These are phyloP conservation scores for Fusarium duplospermum DNA, from an alignment of 2,329 filamentous ascomycete species.

Conservation along the genomic window DNA sequence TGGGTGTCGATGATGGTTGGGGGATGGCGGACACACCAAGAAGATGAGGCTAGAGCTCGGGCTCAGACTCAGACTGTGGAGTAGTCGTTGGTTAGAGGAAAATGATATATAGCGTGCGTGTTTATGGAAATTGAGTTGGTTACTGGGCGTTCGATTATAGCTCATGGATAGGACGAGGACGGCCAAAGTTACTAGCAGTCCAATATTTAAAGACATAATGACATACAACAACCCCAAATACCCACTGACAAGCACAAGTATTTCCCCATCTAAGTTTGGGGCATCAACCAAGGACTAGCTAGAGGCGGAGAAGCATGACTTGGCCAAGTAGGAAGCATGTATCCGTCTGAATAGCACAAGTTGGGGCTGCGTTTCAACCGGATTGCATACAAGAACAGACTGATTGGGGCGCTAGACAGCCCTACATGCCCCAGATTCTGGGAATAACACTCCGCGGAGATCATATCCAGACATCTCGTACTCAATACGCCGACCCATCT, in stretches of 20 bases:
- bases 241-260: background rate
- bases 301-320: background rate
- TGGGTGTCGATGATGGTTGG: slow-evolving; percentile 37
- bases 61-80: background rate
- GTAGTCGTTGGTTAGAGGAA: background rate
- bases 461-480: background rate
- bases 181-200: background rate
- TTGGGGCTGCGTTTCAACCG: background rate
- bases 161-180: background rate
- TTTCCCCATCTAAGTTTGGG: background rate
- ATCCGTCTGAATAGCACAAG: background rate
- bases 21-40: slow-evolving; percentile 18
- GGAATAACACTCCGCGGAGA: background rate
- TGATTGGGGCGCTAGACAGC: background rate
- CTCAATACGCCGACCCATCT: background rate
- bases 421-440: background rate
- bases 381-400: background rate
- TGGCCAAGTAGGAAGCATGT: background rate
- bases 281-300: background rate
- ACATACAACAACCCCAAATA: background rate
- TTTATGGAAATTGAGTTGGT: background rate
- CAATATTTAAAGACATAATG: background rate
- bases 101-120: background rate
- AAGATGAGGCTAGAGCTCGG: background rate
- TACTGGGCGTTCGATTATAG: background rate